Base-by-base conservation (phyloP, 1,284 basidiomycete genomes). In the Naganishia liquefaciens region DNA sequence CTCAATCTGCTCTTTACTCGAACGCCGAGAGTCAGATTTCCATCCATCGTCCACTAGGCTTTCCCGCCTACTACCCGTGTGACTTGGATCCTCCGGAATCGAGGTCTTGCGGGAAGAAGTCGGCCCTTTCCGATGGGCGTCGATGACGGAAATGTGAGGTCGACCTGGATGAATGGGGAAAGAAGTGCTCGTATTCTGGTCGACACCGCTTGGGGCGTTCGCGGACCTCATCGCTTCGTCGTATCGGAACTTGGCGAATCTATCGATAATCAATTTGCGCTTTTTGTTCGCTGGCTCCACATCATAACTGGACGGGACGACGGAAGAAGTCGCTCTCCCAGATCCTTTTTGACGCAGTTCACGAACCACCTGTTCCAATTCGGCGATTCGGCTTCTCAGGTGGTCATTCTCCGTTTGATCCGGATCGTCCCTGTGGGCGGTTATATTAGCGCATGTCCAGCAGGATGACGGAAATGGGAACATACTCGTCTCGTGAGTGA, bases 311-410 rank as follows among this genome's bases (percentile, higher is more conserved):
- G 49, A 42, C 10, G 23, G 23, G 13, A 17, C 15, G 30, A 17
- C 19, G 25, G 47, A 52, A n/a, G 51, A 39, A 3, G 13, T 37
- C 40, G 57, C 49, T 42, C 53, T 65, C 0, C 66, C 61, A 3
- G 70, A 68, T 17, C 68, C 68, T 40, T 72, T 70, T 66, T 79
- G 77, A 1, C 78, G 73, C 17, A 79, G 81, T 75, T 92, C 91
- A 63, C 90, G 84, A 42, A 93, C 90, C 27, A 93, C 84, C 71
- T 88, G 89, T 80, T 94, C 91, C 55, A 94, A 84, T 78, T 94
- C 91, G 49, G 90, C 90, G 70, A 94, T 91, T 43, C 91, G 83
- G 71, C 89, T 88, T 63, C 90, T 84, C 61, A 93, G 82, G 65
- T 89, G 86, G 42, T 89, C 91, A 62, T 84, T 86, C 78, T 94